These are phyloP conservation scores for Penicillium sp. DNA, from an alignment of 2,329 filamentous ascomycete genomes.

Conservation along the genomic window DNA sequence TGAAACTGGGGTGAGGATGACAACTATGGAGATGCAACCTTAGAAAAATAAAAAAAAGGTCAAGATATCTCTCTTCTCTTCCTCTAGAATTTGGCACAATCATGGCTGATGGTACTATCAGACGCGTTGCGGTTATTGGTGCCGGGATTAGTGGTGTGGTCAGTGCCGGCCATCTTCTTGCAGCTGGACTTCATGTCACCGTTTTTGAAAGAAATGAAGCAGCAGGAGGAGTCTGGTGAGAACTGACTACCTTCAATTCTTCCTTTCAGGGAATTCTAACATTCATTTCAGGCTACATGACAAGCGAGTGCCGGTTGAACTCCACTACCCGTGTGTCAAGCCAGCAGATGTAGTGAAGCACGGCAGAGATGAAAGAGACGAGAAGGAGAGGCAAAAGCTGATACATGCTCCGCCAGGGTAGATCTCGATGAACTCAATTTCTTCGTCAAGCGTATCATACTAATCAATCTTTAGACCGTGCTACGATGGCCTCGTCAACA, in stretches of 20 bases:
- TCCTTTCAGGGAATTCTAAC: not conserved
- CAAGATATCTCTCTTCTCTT: not conserved
- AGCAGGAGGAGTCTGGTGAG: constrained; percentile 59
- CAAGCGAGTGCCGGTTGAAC: constrained; percentile 51
- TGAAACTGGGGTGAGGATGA: not conserved
- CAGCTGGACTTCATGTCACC: constrained; percentile 50
- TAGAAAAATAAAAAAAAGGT: not conserved
- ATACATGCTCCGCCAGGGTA: constrained; percentile 55
- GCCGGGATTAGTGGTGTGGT: constrained; percentile 56
- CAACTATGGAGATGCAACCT: not conserved
- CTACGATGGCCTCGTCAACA: constrained; percentile 56
- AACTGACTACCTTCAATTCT: not conserved
- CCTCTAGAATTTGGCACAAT: not conserved
- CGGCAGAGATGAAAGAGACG: constrained; percentile 19
- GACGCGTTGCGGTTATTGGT: constrained; percentile 50
- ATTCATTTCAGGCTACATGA: constrained; percentile 50
- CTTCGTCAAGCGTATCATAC: not conserved
- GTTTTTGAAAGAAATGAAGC: constrained; percentile 57
- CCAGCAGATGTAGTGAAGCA: constrained; percentile 39
- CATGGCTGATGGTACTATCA: constrained; percentile 24
- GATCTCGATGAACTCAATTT: not conserved
- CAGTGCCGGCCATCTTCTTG: constrained; percentile 50
- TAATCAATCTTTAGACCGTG: constrained; percentile 45
- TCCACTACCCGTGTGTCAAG: constrained; percentile 46
- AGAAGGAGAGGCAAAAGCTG: constrained; percentile 17